phyloP scores from a whole-genome alignment of 371 early-diverging fungal species.

The Nosema bombycis region DNA sequence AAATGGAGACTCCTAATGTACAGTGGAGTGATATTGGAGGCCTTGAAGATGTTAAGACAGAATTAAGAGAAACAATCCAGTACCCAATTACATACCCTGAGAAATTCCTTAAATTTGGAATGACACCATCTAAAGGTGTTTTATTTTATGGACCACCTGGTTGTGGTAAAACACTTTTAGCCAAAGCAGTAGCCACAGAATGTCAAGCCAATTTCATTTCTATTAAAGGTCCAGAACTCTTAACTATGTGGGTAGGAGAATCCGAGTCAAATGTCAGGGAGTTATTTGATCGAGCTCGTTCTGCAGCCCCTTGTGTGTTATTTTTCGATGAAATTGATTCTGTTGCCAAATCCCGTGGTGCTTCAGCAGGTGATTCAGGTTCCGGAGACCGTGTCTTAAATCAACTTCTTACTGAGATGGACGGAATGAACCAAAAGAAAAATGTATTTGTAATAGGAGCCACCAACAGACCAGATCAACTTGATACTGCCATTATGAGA shows the following conservation, averaged over 20 bases:
- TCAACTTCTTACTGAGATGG: slow-evolving; percentile 99
- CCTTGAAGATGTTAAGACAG: slow-evolving; percentile 90
- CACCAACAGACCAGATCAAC: slow-evolving; percentile 90
- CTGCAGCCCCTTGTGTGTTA: slow-evolving; percentile 97
- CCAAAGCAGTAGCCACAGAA: slow-evolving; percentile 99
- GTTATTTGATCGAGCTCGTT: slow-evolving; percentile 97
- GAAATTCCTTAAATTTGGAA: slow-evolving; percentile 98
- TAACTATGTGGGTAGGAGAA: slow-evolving; percentile 99
- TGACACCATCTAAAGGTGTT: slow-evolving; percentile 96
- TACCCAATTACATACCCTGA: slow-evolving; percentile 99
- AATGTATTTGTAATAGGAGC: slow-evolving; percentile 82
- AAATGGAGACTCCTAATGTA: slow-evolving; percentile 94
- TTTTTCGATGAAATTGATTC: slow-evolving; percentile 99
- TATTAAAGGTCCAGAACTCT: slow-evolving; percentile 96
- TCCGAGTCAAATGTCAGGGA: slow-evolving; percentile 98
- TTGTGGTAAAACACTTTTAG: slow-evolving; percentile 97
- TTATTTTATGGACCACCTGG: slow-evolving; percentile 99
- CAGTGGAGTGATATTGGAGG: slow-evolving; percentile 98
- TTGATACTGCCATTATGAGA: slow-evolving; percentile 80
- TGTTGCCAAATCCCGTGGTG: slow-evolving; percentile 90
- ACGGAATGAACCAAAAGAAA: slow-evolving; percentile 98
- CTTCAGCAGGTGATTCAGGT: slow-evolving; percentile 80
- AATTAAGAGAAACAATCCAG: slow-evolving; percentile 97
- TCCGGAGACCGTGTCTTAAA: slow-evolving; percentile 85
- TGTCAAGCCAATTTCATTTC: slow-evolving; percentile 99